Percentiles rank a stretch among this genome's conserved stretches.
Evolutionary conservation across 2,329 filamentous ascomycete species (phyloP).

Genomic region (Helicocarpus griseus): DNA sequence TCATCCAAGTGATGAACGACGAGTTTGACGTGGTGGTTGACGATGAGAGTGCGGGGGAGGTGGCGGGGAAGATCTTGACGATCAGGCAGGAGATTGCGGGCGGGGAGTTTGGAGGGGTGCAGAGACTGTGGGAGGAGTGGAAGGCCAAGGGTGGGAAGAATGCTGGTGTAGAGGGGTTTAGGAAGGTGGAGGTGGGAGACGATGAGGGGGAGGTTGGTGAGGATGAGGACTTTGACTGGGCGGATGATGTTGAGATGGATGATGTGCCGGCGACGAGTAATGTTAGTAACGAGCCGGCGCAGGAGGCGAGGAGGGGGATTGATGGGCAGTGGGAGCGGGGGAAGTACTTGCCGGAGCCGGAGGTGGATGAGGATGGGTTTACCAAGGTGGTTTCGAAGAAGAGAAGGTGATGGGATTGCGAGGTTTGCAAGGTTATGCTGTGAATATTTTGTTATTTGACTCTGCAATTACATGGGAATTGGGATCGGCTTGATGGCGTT

Average conservation of each 20-base stretch:
- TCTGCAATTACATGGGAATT: neutral
- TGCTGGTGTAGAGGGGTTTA: conserved; percentile 42
- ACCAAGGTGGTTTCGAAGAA: conserved; percentile 64
- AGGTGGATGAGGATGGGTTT: conserved; percentile 75
- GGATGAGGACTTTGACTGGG: conserved; percentile 48
- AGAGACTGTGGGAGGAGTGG: conserved; percentile 46
- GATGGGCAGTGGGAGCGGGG: neutral
- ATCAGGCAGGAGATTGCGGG: conserved; percentile 55
- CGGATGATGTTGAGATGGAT: conserved; percentile 52
- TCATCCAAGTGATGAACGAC: conserved; percentile 86
- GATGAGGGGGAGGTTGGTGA: conserved; percentile 45
- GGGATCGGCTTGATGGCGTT: neutral
- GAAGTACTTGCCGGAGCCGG: conserved; percentile 53
- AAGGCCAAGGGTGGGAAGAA: conserved; percentile 22
- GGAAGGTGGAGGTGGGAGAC: conserved; percentile 32
- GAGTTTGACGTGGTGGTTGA: conserved; percentile 92
- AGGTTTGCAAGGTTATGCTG: too few species aligned
- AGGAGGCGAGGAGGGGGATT: neutral
- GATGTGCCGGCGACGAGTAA: conserved; percentile 49
- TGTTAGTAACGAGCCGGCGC: neutral
- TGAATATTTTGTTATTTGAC: neutral
- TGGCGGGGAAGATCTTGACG: conserved; percentile 63
- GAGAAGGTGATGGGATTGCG: conserved; percentile 37
- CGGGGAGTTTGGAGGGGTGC: conserved; percentile 57
- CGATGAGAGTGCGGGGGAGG: conserved; percentile 69